Conservation (phyloP, 2,329 filamentous ascomycete genomes). For the Aspergillus sp. region DNA sequence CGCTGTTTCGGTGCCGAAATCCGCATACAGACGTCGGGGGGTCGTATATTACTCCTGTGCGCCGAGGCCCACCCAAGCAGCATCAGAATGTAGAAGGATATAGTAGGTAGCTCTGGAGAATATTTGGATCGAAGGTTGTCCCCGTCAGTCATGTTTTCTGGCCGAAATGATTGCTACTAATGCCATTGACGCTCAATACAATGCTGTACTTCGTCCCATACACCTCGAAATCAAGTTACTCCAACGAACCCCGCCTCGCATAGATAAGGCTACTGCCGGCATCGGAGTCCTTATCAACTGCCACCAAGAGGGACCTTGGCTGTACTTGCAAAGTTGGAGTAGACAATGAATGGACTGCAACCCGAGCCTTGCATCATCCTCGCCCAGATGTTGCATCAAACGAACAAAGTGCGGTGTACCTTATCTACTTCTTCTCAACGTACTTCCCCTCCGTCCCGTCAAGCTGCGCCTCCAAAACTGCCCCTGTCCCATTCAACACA, state of each 20-base stretch:
- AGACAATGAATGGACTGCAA: background rate
- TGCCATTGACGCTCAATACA: background rate
- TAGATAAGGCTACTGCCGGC: slow-evolving; percentile 44
- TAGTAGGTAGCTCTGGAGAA: background rate
- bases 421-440: slow-evolving; percentile 26
- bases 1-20: background rate
- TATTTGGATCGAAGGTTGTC: background rate
- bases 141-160: background rate
- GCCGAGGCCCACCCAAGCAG: background rate
- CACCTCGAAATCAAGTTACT: slow-evolving; percentile 4
- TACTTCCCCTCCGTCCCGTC: slow-evolving; percentile 62
- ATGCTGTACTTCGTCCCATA: background rate
- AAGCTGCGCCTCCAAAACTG: slow-evolving; percentile 65
- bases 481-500: slow-evolving; percentile 61
- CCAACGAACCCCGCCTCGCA: slow-evolving; percentile 27
- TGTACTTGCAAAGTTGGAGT: background rate
- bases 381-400: background rate
- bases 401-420: background rate
- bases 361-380: background rate
- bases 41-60: background rate
- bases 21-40: background rate
- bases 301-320: background rate
- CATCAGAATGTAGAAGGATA: background rate
- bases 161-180: background rate
- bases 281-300: slow-evolving; percentile 30